Percentiles rank a stretch among this genome's conserved stretches.
phyloP scores from a whole-genome alignment of 2,329 filamentous ascomycete species.

The Trichoderma semiorbis region DNA sequence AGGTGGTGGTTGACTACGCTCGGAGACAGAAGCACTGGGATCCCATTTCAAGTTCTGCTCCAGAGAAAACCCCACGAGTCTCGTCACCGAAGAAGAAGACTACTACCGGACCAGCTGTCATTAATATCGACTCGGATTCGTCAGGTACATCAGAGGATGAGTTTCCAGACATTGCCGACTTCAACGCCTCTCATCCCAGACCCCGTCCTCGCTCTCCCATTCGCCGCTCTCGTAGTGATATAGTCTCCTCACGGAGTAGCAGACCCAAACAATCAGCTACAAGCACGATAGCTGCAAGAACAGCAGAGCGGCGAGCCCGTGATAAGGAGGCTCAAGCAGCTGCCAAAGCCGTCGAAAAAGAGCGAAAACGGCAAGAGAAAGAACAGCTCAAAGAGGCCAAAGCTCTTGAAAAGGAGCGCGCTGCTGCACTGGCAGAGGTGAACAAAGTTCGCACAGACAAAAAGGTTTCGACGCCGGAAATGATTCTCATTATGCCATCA shows the following conservation, averaged over 20 bases:
- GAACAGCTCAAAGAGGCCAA: constrained; percentile 60
- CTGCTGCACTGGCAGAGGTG: constrained; percentile 65
- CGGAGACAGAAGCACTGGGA: constrained; percentile 31
- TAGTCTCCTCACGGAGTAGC: constrained; percentile 23
- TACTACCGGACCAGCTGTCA: constrained; percentile 26
- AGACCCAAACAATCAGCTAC: constrained; percentile 21
- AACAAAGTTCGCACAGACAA: constrained; percentile 73
- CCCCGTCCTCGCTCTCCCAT: constrained; percentile 25
- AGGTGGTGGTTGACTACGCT: neutral
- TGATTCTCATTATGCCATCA: constrained; percentile 69
- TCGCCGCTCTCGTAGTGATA: constrained; percentile 33
- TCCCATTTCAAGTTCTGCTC: constrained; percentile 53
- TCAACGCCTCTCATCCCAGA: constrained; percentile 34
- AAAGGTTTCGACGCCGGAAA: constrained; percentile 68
- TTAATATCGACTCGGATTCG: constrained; percentile 36
- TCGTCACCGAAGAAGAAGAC: constrained; percentile 19
- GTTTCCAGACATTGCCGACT: constrained; percentile 45
- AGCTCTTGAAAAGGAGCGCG: constrained; percentile 59
- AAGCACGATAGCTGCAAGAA: constrained; percentile 27
- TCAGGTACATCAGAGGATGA: constrained; percentile 41
- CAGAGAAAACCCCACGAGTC: constrained; percentile 31
- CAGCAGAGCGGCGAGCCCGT: constrained; percentile 35
- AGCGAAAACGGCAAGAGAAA: constrained; percentile 54
- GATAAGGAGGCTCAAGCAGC: constrained; percentile 45
- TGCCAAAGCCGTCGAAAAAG: constrained; percentile 52